Base-by-base conservation (phyloP, 2,329 filamentous ascomycete species). In the Albophoma yamanashiensis region DNA sequence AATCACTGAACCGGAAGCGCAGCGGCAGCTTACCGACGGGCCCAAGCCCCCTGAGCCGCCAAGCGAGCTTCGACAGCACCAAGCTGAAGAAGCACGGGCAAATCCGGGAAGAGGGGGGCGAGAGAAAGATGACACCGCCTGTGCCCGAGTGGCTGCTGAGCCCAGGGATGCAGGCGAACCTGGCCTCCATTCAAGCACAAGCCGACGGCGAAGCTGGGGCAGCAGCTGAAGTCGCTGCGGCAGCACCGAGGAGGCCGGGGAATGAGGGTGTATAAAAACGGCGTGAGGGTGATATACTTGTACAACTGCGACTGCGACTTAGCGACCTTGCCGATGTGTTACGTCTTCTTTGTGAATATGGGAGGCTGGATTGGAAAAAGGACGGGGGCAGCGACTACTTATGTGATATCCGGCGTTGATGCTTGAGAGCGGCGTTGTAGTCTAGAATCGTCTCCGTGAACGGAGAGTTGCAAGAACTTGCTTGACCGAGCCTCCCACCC, bases 101-200 rank as follows among this genome's bases (percentile, higher is more conserved):
- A 15, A 17, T 27, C 8, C n/a, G 34, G 17, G 38, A 58, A 57
- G 38, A 57, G 27, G 56, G 34, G 22, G 52, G 27, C 27, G 79
- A 80, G 65, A 73, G 78, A 55, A 77, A 76, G 45, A 76, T 85
- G 74, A 85, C 82, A 12, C 82, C 84, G 14, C 83, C 83, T 1
- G 83, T 86, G 47, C 84, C 84, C 0, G 82, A 84, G 8, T 87
- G 82, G 78, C 79, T 86, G 42, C 69, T 87, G 60, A 79, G 77
- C 60, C 79, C 80, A 0, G 80, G 81, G n/a, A 71, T 76, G 57
- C 75, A 78, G 60, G 76, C 75, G 34, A 83, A 79, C 66, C 71
- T 61, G 17, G 58, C 60, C 2, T 56, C 58, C 56, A 31, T 56
- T 9, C 31, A 43, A 38, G 34, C 47, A 15, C 40, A 42, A 17